Evolutionary conservation across 2,329 filamentous ascomycete genomes (phyloP).

Genomic region (Fusarium armeniacum): DNA sequence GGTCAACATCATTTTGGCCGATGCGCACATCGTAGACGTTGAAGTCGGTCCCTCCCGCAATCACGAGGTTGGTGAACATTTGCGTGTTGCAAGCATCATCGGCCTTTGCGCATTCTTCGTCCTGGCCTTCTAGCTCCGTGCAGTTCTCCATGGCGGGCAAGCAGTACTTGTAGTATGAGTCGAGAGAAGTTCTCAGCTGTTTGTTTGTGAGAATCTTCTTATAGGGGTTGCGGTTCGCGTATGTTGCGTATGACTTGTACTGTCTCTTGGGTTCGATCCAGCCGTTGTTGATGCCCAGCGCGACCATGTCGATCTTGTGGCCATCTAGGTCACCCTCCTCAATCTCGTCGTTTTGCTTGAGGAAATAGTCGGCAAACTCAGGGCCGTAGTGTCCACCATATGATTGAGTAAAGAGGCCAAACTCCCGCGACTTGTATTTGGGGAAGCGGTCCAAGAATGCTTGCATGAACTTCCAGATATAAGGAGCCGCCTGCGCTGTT

Average conservation of each 20-base stretch:
- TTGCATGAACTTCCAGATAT: slow-evolving; percentile 70
- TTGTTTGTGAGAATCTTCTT: slow-evolving; percentile 49
- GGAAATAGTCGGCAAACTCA: slow-evolving; percentile 67
- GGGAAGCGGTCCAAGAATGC: slow-evolving; percentile 75
- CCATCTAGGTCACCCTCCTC: slow-evolving; percentile 57
- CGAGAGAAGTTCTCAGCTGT: slow-evolving; percentile 31
- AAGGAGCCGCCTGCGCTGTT: slow-evolving; percentile 51
- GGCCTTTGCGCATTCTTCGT: slow-evolving; percentile 49
- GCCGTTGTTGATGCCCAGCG: slow-evolving; percentile 70
- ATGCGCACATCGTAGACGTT: slow-evolving; percentile 64
- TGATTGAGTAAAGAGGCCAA: slow-evolving; percentile 67
- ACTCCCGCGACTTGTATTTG: slow-evolving; percentile 70
- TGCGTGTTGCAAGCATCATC: slow-evolving; percentile 48
- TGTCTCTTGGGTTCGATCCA: slow-evolving; percentile 63
- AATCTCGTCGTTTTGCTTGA: slow-evolving; percentile 69
- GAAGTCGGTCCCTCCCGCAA: slow-evolving; percentile 53
- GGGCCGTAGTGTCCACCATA: slow-evolving; percentile 73
- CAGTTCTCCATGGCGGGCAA: slow-evolving; percentile 45
- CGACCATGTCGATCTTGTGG: slow-evolving; percentile 63
- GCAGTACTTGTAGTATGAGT: slow-evolving; percentile 51
- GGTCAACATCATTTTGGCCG: slow-evolving; percentile 37
- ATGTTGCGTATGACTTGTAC: slow-evolving; percentile 53
- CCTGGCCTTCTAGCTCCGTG: slow-evolving; percentile 41
- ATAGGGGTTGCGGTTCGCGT: slow-evolving; percentile 54
- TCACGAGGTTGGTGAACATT: slow-evolving; percentile 47